These are phyloP conservation scores for Acanthamoeba polyphaga DNA, from an alignment of 208 protist species.

Conservation along the genomic window DNA sequence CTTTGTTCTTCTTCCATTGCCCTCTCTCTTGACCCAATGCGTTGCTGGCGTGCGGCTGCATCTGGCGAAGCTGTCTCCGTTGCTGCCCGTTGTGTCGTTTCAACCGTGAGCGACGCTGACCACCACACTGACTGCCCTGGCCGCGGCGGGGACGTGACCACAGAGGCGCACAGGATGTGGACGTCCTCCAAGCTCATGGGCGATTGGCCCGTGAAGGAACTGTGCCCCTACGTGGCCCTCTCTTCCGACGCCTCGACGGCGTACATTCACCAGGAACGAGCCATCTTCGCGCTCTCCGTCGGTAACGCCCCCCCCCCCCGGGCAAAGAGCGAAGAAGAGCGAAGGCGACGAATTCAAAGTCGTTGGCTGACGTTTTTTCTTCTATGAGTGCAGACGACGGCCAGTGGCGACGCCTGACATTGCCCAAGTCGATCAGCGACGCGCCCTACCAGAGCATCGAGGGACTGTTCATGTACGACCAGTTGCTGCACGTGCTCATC, in stretches of 20 bases:
- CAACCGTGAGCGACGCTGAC: not conserved
- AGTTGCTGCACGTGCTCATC: slow-evolving; percentile 19
- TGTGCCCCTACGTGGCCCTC: not conserved
- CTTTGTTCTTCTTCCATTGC: no score
- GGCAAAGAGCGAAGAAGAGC: not conserved
- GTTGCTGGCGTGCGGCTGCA: no score
- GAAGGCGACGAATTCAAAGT: not conserved
- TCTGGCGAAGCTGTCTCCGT: no score
- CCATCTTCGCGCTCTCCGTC: not conserved
- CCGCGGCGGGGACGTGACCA: not conserved
- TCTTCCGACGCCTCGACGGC: not conserved
- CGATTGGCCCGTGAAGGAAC: slow-evolving; percentile 20
- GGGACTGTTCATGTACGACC: slow-evolving; percentile 16
- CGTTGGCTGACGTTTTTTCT: not conserved
- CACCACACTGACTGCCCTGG: not conserved
- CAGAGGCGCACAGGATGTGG: not conserved
- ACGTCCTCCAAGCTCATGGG: slow-evolving; percentile 1
- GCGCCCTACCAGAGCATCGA: slow-evolving; percentile 41
- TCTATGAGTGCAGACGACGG: not conserved
- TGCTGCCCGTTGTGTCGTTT: no score
- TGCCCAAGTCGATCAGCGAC: slow-evolving; percentile 16
- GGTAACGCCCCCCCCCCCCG: not conserved
- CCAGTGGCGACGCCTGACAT: not conserved
- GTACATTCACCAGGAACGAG: slow-evolving; percentile 30
- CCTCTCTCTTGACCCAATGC: no score